Percentiles rank a stretch among this genome's conserved stretches.
phyloP scores from a whole-genome alignment of 1,284 basidiomycete species.

The Heterobasidion annosum region DNA sequence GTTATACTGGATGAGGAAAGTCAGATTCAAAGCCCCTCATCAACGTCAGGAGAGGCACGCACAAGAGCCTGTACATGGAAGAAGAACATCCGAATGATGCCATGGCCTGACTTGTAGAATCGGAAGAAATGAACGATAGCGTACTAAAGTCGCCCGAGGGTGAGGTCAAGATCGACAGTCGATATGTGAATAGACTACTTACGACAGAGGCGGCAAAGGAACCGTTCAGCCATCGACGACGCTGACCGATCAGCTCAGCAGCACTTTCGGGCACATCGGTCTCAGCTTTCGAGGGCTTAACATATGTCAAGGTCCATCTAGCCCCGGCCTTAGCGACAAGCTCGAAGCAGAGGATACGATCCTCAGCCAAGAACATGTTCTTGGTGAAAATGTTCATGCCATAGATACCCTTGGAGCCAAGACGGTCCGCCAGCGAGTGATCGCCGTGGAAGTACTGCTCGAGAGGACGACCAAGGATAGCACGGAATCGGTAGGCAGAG shows the following conservation, averaged over 20 bases:
- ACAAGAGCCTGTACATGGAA: constrained; percentile 89
- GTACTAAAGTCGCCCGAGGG: constrained; percentile 42
- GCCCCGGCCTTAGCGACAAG: constrained; percentile 86
- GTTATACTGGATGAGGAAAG: constrained; percentile 47
- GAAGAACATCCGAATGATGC: constrained; percentile 87
- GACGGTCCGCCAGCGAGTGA: constrained; percentile 86
- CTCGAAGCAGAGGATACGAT: constrained; percentile 96
- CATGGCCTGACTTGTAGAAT: constrained; percentile 81
- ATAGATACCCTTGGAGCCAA: constrained; percentile 91
- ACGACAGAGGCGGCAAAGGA: constrained; percentile 94
- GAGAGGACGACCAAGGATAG: constrained; percentile 87
- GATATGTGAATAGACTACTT: constrained; percentile 21
- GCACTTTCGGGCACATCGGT: constrained; percentile 91
- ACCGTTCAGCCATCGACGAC: constrained; percentile 94
- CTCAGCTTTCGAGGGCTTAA: constrained; percentile 93
- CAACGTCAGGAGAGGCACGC: constrained; percentile 19
- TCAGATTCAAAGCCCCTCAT: not conserved
- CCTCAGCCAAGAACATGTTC: constrained; percentile 94
- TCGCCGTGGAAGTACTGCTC: constrained; percentile 99
- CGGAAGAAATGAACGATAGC: constrained; percentile 92
- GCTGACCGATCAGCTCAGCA: constrained; percentile 89
- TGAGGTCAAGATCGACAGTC: not conserved
- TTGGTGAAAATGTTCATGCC: constrained; percentile 98
- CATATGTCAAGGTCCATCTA: constrained; percentile 87
- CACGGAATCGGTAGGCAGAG: constrained; percentile 88